Evolutionary conservation across 345 rosid species (phyloP).

Genomic region (Brassica incana): DNA sequence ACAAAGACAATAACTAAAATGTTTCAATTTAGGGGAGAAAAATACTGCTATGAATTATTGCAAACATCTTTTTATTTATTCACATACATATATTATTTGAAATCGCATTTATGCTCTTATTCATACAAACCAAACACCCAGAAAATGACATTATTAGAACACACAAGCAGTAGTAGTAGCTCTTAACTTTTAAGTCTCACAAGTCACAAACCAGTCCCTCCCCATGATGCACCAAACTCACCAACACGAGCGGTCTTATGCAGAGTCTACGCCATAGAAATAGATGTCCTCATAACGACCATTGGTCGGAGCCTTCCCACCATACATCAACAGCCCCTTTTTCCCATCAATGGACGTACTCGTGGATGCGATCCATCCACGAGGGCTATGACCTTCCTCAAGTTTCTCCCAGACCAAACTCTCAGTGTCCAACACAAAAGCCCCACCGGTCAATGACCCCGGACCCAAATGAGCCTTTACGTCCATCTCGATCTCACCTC

Average conservation of each 20-base stretch:
- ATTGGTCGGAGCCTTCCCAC: not conserved
- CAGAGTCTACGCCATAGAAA: slow-evolving; percentile 2
- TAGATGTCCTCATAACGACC: not conserved
- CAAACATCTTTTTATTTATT: not conserved
- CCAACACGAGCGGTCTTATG: not conserved
- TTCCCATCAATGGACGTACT: not conserved
- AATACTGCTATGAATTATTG: not conserved
- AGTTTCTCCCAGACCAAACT: not conserved
- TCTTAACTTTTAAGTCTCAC: not conserved
- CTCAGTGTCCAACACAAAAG: not conserved
- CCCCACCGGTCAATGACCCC: not conserved
- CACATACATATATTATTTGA: not conserved
- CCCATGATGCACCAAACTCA: not conserved
- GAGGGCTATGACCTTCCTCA: slow-evolving; percentile 7
- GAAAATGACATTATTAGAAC: not conserved
- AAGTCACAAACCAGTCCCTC: not conserved
- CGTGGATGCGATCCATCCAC: not conserved
- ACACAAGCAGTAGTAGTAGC: not conserved
- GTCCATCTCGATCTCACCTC: slow-evolving; percentile 2
- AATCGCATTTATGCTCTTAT: not conserved
- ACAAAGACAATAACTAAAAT: not conserved
- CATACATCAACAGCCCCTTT: not conserved
- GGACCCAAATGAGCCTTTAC: slow-evolving; percentile 5
- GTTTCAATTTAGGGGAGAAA: too few species aligned
- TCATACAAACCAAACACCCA: not conserved